Conservation (phyloP, 805 yeast species). For the Metschnikowia kunwiensis region DNA sequence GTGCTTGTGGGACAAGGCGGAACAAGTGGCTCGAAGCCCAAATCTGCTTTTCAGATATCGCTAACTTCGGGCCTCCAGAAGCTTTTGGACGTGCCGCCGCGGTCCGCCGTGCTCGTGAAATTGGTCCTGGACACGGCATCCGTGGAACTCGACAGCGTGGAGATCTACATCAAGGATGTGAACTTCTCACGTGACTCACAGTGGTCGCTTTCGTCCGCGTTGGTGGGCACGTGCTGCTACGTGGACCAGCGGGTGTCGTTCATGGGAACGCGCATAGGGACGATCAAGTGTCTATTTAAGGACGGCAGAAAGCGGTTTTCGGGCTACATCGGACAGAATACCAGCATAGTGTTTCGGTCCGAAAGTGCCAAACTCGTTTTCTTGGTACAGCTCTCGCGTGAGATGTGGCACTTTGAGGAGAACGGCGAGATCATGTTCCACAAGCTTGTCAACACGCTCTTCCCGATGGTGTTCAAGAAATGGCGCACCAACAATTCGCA, state of each 20-base stretch:
- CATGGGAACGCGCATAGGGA: conserved; percentile 57
- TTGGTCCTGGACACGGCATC: conserved; percentile 40
- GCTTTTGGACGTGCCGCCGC: conserved; percentile 59
- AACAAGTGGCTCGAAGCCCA: conserved; percentile 13
- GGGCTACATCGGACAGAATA: conserved; percentile 68
- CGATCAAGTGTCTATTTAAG: conserved; percentile 60
- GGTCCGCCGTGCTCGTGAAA: conserved; percentile 60
- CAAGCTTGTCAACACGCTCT: conserved; percentile 84
- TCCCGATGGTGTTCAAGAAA: conserved; percentile 81
- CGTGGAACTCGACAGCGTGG: conserved; percentile 79
- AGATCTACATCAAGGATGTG: conserved; percentile 75
- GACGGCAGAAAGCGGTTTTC: conserved; percentile 70
- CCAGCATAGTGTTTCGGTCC: conserved; percentile 83
- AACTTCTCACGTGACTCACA: conserved; percentile 85
- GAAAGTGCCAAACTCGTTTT: conserved; percentile 85
- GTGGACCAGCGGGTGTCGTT: conserved; percentile 62
- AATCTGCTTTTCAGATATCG: conserved; percentile 46
- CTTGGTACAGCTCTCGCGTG: conserved; percentile 83
- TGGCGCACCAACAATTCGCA: conserved; percentile 89
- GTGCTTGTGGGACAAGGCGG: conserved; percentile 2
- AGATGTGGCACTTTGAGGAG: conserved; percentile 98
- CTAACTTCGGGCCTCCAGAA: conserved; percentile 57
- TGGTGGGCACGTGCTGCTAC: conserved; percentile 65
- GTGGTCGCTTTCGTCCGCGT: conserved; percentile 73
- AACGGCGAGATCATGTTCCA: conserved; percentile 93